These are phyloP conservation scores for Zymoseptoria ardabiliae DNA, from an alignment of 2,329 filamentous ascomycete species.

Conservation along the genomic window DNA sequence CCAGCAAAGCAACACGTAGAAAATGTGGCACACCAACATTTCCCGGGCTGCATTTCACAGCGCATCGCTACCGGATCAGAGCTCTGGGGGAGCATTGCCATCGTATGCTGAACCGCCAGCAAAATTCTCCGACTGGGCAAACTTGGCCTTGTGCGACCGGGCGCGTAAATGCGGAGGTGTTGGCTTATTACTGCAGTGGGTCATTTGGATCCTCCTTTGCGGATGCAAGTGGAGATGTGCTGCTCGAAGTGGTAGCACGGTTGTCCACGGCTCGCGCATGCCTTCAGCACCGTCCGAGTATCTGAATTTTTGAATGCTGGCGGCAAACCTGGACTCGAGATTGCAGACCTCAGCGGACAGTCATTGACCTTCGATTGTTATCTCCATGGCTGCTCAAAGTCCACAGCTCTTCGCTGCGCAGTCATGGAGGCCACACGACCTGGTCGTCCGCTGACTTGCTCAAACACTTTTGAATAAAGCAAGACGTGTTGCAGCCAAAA, in stretches of 20 bases:
- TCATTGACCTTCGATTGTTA: not conserved
- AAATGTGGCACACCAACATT: not conserved
- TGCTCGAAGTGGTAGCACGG: no score
- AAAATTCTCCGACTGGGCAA: slow-evolving; percentile 1
- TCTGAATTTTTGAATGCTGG: not conserved
- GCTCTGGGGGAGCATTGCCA: not conserved
- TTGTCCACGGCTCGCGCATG: not conserved
- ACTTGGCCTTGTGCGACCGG: not conserved
- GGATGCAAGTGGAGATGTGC: no score
- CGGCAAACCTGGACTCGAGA: not conserved
- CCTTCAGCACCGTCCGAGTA: not conserved
- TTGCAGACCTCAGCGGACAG: not conserved
- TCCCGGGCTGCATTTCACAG: not conserved
- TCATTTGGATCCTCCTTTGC: not conserved
- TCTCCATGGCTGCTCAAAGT: not conserved
- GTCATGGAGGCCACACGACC: not conserved
- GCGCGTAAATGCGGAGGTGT: not conserved
- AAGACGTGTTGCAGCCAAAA: not conserved
- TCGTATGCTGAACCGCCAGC: slow-evolving; percentile 4
- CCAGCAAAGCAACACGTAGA: not conserved
- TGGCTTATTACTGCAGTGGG: not conserved
- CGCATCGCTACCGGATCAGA: not conserved
- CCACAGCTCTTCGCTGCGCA: not conserved
- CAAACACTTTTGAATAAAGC: not conserved
- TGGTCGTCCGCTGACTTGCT: not conserved